Conservation (phyloP, 2,329 filamentous ascomycete genomes). For the Pseudonectria buxi region DNA sequence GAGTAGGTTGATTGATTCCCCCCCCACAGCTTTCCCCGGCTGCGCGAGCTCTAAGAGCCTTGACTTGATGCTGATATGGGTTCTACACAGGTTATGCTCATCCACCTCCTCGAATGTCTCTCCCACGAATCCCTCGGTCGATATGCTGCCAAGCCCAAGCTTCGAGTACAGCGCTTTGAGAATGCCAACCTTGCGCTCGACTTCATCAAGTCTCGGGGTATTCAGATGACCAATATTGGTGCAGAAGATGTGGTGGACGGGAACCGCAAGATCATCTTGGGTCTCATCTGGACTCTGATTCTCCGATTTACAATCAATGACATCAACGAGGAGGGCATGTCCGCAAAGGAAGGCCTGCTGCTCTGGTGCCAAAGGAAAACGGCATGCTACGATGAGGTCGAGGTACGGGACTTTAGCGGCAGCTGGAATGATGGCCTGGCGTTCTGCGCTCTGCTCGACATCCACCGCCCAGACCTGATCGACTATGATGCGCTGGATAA, state of each 20-base stretch:
- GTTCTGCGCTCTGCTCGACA: slow-evolving; percentile 93
- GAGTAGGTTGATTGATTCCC: slow-evolving; percentile 52
- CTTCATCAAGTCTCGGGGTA: slow-evolving; percentile 83
- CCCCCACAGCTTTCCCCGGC: too few relatives aligned
- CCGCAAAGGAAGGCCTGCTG: slow-evolving; percentile 89
- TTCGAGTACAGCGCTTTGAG: slow-evolving; percentile 94
- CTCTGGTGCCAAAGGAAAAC: slow-evolving; percentile 99
- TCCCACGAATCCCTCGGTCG: slow-evolving; percentile 90
- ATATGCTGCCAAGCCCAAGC: slow-evolving; percentile 92
- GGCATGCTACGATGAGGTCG: slow-evolving; percentile 94
- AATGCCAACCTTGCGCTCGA: slow-evolving; percentile 95
- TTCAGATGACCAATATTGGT: slow-evolving; percentile 97
- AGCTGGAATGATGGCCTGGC: slow-evolving; percentile 98
- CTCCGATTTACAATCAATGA: slow-evolving; percentile 96
- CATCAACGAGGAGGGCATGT: slow-evolving; percentile 97
- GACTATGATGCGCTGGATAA: slow-evolving; percentile 96
- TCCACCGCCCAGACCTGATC: slow-evolving; percentile 93
- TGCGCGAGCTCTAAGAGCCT: too few relatives aligned
- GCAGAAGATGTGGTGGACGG: slow-evolving; percentile 98
- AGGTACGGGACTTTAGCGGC: slow-evolving; percentile 86
- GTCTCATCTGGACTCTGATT: slow-evolving; percentile 97
- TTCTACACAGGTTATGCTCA: slow-evolving; percentile 68
- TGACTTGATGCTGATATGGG: slow-evolving; percentile 12
- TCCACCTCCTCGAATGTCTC: slow-evolving; percentile 94
- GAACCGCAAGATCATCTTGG: slow-evolving; percentile 94